phyloP scores from a whole-genome alignment of 2,329 filamentous ascomycete species.

The Colletotrichum ledebouriae region DNA sequence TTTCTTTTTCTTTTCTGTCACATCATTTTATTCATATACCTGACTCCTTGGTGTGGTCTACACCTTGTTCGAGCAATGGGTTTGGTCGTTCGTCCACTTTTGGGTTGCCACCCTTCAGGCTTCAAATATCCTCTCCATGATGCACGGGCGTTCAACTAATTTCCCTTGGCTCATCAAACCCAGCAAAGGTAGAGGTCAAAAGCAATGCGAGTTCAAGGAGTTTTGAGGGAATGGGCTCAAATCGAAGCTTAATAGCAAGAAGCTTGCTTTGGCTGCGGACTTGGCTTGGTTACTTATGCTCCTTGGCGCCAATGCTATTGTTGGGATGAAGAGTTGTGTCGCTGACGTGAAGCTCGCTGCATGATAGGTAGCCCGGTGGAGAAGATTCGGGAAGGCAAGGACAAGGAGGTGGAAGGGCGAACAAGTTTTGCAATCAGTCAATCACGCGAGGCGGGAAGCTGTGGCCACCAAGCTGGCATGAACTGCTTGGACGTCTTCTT shows the following conservation, averaged over 20 bases:
- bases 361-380: slow-evolving; percentile 5
- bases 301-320: slow-evolving; percentile 26
- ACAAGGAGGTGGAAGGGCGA: background rate
- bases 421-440: background rate
- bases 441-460: background rate
- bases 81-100: slow-evolving; percentile 1
- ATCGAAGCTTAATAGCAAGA: slow-evolving; percentile 1
- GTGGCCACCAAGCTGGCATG: slow-evolving; percentile 20
- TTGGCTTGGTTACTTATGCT: slow-evolving; percentile 11
- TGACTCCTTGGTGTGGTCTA: background rate
- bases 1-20: background rate
- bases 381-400: background rate
- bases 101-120: background rate
- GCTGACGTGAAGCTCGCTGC: slow-evolving; percentile 7
- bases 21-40: slow-evolving; percentile 6
- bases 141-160: background rate
- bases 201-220: slow-evolving; percentile 14
- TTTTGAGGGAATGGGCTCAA: slow-evolving; percentile 13
- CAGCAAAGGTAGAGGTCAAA: background rate
- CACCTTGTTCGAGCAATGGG: background rate
- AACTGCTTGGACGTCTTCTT: slow-evolving; percentile 24
- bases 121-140: background rate
- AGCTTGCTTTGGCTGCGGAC: background rate
- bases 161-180: background rate
- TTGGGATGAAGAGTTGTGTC: slow-evolving; percentile 11